Evolutionary conservation across 2,329 filamentous ascomycete genomes (phyloP).

Genomic region (Fragosphaeria purpurea): DNA sequence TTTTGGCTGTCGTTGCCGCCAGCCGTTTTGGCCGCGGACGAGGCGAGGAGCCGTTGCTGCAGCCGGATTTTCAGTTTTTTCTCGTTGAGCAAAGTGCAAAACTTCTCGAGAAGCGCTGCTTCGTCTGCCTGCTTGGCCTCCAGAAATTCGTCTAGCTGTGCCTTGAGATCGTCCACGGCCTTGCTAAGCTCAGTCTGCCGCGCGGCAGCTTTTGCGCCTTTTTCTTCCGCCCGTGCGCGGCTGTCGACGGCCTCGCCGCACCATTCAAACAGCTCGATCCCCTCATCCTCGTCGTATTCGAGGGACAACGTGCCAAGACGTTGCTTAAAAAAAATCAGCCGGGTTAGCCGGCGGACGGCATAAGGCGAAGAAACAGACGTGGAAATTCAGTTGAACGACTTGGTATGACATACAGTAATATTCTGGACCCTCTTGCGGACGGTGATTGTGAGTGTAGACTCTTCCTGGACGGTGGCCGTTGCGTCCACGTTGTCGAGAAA

Average conservation of each 20-base stretch:
- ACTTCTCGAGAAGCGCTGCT: constrained; percentile 56
- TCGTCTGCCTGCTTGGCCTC: constrained; percentile 58
- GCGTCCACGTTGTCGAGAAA: constrained; percentile 45
- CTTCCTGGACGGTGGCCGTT: constrained; percentile 46
- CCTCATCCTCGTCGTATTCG: constrained; percentile 42
- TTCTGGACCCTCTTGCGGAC: constrained; percentile 56
- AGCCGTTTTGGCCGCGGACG: constrained; percentile 18
- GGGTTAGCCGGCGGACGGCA: constrained; percentile 6
- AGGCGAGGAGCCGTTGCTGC: constrained; percentile 52
- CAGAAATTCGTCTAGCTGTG: constrained; percentile 56
- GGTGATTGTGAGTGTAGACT: constrained; percentile 47
- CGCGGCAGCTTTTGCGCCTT: constrained; percentile 31
- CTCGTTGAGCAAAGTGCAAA: constrained; percentile 60
- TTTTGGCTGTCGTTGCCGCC: background rate
- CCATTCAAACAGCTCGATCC: constrained; percentile 61
- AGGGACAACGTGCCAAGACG: constrained; percentile 57
- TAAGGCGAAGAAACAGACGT: background rate
- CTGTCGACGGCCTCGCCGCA: constrained; percentile 47
- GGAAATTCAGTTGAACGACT: background rate
- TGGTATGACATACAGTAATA: constrained; percentile 49
- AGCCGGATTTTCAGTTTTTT: constrained; percentile 74
- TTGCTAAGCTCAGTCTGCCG: constrained; percentile 40
- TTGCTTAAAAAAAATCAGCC: constrained; percentile 39
- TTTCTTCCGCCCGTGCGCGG: constrained; percentile 32
- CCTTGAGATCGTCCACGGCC: constrained; percentile 47